Conservation (phyloP, 1,139 yeast species). For the Meyerozyma carpophila region DNA sequence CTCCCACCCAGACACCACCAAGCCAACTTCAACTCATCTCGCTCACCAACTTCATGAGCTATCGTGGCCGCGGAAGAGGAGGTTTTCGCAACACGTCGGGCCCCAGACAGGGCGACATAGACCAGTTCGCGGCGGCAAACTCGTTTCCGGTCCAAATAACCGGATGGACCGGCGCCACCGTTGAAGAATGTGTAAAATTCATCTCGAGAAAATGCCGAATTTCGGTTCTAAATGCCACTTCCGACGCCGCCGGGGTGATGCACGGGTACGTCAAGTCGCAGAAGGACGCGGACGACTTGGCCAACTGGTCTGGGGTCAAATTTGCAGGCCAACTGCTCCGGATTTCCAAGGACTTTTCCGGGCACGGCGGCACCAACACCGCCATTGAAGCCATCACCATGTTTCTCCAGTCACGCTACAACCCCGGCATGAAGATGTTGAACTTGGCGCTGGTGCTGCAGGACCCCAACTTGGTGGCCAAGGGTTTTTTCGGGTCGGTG, state of each 20-base stretch:
- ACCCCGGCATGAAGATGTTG: slow-evolving; percentile 57
- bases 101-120: slow-evolving; percentile 14
- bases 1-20: background rate
- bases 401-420: slow-evolving; percentile 64
- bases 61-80: slow-evolving; percentile 44
- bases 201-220: slow-evolving; percentile 64
- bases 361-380: slow-evolving; percentile 13
- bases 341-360: slow-evolving; percentile 33
- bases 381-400: slow-evolving; percentile 60
- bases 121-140: slow-evolving; percentile 29
- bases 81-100: slow-evolving; percentile 16
- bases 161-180: slow-evolving; percentile 80
- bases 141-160: slow-evolving; percentile 53
- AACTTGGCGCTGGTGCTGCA: slow-evolving; percentile 64
- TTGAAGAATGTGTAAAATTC: slow-evolving; percentile 64
- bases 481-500: slow-evolving; percentile 62
- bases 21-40: background rate
- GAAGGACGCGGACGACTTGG: slow-evolving; percentile 54
- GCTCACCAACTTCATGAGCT: slow-evolving; percentile 24
- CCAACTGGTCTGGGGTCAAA: slow-evolving; percentile 66
- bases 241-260: slow-evolving; percentile 43
- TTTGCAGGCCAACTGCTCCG: slow-evolving; percentile 73
- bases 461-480: slow-evolving; percentile 56
- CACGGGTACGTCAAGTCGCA: slow-evolving; percentile 53
- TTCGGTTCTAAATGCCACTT: slow-evolving; percentile 41